These are phyloP conservation scores for Russula sp. DNA, from an alignment of 768 basidiomycete species.

Conservation along the genomic window DNA sequence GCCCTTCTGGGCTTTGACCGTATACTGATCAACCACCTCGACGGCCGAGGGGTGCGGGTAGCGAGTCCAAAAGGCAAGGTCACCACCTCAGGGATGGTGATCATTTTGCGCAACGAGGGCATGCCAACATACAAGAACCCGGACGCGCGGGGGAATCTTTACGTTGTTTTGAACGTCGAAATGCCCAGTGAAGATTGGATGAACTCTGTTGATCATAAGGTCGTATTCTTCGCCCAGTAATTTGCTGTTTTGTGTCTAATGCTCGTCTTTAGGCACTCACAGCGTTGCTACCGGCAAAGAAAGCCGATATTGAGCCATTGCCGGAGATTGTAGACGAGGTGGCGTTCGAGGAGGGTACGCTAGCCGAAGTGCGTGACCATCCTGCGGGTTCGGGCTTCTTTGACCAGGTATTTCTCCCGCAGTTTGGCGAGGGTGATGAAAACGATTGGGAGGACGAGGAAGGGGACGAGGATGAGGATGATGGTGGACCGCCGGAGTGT, in stretches of 20 bases:
- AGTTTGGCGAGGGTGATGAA: constrained; percentile 66
- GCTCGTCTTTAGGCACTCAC: constrained; percentile 51
- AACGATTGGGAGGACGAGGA: constrained; percentile 72
- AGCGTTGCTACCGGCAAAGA: constrained; percentile 70
- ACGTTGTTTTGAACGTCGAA: constrained; percentile 79
- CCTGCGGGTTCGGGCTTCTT: constrained; percentile 72
- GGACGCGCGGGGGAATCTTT: constrained; percentile 74
- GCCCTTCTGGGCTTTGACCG: constrained; percentile 93
- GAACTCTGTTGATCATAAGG: constrained; percentile 56
- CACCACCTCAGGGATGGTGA: constrained; percentile 68
- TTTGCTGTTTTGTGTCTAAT: constrained; percentile 15
- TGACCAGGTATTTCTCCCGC: constrained; percentile 63
- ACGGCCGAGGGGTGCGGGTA: constrained; percentile 86
- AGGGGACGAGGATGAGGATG: constrained; percentile 65
- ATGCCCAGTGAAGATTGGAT: constrained; percentile 86
- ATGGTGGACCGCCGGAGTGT: constrained; percentile 42
- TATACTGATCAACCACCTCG: constrained; percentile 86
- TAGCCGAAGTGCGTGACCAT: constrained; percentile 80
- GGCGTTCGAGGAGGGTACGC: constrained; percentile 70
- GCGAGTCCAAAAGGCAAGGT: constrained; percentile 72
- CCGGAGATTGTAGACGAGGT: constrained; percentile 70
- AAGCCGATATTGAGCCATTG: constrained; percentile 64
- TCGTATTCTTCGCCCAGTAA: constrained; percentile 32
- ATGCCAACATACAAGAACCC: constrained; percentile 77
- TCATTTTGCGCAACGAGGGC: constrained; percentile 79